Evolutionary conservation across 2,329 filamentous ascomycete genomes (phyloP).

Genomic region (Ustulina deusta): DNA sequence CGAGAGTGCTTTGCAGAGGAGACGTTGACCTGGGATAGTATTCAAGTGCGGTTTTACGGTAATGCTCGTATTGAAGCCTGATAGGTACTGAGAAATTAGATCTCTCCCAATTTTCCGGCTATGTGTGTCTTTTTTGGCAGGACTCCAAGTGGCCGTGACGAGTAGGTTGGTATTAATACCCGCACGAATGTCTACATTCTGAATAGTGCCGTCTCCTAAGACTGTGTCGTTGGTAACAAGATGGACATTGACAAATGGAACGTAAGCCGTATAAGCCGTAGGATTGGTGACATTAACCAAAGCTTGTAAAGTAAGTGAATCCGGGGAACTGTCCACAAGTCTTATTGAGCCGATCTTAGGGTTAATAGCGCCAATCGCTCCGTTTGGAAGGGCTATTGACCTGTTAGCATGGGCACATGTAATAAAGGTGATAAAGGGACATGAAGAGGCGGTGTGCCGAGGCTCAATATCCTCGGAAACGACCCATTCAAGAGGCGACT

Average conservation of each 20-base stretch:
- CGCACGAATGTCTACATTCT: conserved; percentile 70
- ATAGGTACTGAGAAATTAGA: conserved; percentile 86
- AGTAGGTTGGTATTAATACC: conserved; percentile 79
- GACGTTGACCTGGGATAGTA: conserved; percentile 79
- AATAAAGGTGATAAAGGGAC: conserved; percentile 36
- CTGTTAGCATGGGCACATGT: conserved; percentile 51
- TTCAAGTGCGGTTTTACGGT: conserved; percentile 76
- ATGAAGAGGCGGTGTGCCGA: conserved; percentile 41
- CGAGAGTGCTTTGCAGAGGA: conserved; percentile 78
- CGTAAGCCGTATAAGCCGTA: conserved; percentile 81
- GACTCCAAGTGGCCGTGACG: conserved; percentile 80
- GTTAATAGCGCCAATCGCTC: conserved; percentile 60
- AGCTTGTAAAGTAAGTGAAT: conserved; percentile 77
- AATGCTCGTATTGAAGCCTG: conserved; percentile 85
- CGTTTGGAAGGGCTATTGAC: conserved; percentile 68
- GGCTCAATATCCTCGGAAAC: conserved; percentile 41
- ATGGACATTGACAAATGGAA: conserved; percentile 85
- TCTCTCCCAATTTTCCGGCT: conserved; percentile 74
- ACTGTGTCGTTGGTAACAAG: conserved; percentile 78
- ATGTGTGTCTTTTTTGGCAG: conserved; percentile 71
- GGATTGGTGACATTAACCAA: conserved; percentile 89
- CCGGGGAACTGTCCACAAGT: conserved; percentile 77
- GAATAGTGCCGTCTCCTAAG: conserved; percentile 79
- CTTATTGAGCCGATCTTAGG: conserved; percentile 78
- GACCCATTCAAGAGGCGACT: conserved; percentile 51